Evolutionary conservation across 208 protist species (phyloP), one percentile per base, ranked within the genome.

Genomic region (Leishmania guyanensis): DNA sequence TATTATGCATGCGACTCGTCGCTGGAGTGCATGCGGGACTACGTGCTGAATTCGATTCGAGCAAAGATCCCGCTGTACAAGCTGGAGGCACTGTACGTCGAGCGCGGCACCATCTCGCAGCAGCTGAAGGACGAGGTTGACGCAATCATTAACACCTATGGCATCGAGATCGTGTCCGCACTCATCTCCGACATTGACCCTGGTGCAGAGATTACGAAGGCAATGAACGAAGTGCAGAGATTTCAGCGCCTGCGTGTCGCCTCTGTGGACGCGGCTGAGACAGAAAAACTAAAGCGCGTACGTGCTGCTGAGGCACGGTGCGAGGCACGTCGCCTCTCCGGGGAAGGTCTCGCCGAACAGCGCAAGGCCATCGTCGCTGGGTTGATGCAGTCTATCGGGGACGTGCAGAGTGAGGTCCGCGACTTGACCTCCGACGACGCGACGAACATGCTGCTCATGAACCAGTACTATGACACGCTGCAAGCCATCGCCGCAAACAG

Each of bases 381-480:
- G 16, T 80, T 93, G 36, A 89, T 90, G 84, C 77, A 88, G 60
- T 92, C 89, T 12, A 86, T 93, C 33, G 86, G 88, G 17, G 75
- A 83, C 17, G 79, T 95, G 26, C 85, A 82, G 29, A 77, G 78
- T 9, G 87, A 92, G 51, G 89, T 95, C 60, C 89, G 66, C 20
- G 87, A 80, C 29, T 68, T 95, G 3, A 88, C 72, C 50, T 71
- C 82, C 22, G 83, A 86, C 9, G 91, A 94, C 62, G 91, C 91
- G 53, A 89, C 92, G 56, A 92, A 92, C 54, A 86, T 96, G 88
- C 83, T 95, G 17, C 60, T 95, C 29, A 88, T 96, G 87, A 95
- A 92, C 79, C 89, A 95, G 86, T 96, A 96, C 91, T 95, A 92
- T 82, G 91, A 95, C 81, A 95, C 90, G 8, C 74, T 95, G 75